These are phyloP conservation scores for Sporothrix inflata DNA, from an alignment of 2,329 filamentous ascomycete species.

Conservation along the genomic window DNA sequence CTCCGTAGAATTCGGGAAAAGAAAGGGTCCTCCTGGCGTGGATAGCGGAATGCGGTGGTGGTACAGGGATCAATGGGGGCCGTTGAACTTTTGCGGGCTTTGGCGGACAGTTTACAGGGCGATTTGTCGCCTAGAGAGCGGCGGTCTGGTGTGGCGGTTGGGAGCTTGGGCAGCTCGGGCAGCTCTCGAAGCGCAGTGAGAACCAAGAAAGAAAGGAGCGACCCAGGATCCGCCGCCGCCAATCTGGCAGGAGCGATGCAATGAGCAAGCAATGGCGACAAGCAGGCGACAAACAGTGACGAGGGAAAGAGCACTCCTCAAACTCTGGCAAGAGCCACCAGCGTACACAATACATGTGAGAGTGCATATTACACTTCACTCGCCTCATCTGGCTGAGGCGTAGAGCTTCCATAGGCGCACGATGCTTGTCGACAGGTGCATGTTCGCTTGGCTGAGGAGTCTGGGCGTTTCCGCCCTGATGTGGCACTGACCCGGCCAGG, in stretches of 20 bases:
- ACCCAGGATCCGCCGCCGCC: neutral
- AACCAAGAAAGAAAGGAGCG: neutral
- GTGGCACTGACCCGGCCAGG: neutral
- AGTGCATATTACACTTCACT: neutral
- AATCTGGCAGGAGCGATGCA: neutral
- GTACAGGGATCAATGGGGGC: neutral
- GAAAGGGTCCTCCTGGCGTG: neutral
- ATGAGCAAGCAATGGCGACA: neutral
- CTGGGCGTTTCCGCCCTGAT: neutral
- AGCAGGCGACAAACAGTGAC: neutral
- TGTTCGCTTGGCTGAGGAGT: neutral
- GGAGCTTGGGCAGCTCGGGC: neutral
- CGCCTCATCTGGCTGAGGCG: neutral
- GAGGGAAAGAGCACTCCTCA: neutral
- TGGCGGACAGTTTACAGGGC: neutral
- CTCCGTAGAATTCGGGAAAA: slow-evolving; percentile 15
- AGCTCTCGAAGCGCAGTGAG: neutral
- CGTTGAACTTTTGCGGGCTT: neutral
- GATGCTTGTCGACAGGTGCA: neutral
- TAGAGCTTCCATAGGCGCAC: neutral
- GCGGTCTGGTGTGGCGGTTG: no score
- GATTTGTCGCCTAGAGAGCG: neutral
- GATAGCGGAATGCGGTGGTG: neutral
- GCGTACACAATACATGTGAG: neutral
- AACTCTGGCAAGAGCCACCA: neutral